Conservation (phyloP, 805 yeast genomes). For the Clavispora asparagi region DNA sequence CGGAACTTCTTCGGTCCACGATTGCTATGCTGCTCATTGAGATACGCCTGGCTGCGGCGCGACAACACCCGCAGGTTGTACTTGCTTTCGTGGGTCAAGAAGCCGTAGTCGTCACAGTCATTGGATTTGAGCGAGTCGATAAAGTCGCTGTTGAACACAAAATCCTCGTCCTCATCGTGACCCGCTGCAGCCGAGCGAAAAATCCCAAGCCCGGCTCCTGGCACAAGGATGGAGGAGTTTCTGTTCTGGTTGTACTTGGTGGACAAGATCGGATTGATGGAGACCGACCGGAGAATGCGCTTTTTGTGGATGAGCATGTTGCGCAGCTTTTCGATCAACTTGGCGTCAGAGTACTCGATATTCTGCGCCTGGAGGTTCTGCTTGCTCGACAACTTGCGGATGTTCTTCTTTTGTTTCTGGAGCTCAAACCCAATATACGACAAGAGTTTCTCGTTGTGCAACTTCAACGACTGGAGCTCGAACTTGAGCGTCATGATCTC, state of each 20-base stretch:
- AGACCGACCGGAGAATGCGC: constrained; percentile 37
- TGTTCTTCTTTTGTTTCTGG: constrained; percentile 43
- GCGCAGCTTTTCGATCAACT: constrained; percentile 44
- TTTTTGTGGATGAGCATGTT: constrained; percentile 41
- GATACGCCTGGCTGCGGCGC: constrained; percentile 4
- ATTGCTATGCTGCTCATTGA: constrained; percentile 7
- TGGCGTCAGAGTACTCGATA: constrained; percentile 49
- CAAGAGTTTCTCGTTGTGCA: constrained; percentile 52
- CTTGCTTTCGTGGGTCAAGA: constrained; percentile 9
- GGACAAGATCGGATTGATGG: constrained; percentile 20
- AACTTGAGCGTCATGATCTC: constrained; percentile 49
- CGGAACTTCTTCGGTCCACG: constrained; percentile 28
- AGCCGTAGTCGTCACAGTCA: constrained; percentile 8
- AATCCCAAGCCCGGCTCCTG: constrained; percentile 9
- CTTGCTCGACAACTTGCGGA: constrained; percentile 34
- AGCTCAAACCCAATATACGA: constrained; percentile 54
- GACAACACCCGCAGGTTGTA: constrained; percentile 9
- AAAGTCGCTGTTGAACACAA: constrained; percentile 14
- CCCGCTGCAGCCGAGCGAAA: neutral
- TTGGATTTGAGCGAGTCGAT: constrained; percentile 6
- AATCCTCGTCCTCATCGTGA: constrained; percentile 11
- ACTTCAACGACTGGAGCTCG: constrained; percentile 47
- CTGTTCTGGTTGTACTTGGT: constrained; percentile 6
- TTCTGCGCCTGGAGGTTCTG: constrained; percentile 24
- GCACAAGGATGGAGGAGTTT: constrained; percentile 3